Conservation (phyloP, 331 rosid species). For the Cydonia oblonga region DNA sequence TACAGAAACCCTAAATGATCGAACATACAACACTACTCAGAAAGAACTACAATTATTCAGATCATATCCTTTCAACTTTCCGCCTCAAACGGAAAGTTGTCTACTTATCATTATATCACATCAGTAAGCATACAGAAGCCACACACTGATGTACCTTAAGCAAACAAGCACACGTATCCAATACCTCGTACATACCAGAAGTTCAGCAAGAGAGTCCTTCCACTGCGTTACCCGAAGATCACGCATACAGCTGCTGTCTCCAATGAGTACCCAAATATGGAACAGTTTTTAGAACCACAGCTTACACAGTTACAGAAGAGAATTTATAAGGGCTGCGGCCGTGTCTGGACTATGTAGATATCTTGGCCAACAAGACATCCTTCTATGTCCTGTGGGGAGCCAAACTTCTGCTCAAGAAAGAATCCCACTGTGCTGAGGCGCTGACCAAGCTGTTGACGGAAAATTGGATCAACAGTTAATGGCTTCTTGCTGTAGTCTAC, state of each 20-base stretch:
- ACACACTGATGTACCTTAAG: not conserved
- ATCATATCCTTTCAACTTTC: not conserved
- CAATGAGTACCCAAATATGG: not conserved
- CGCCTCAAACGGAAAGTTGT: not conserved
- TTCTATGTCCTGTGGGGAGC: conserved; percentile 75
- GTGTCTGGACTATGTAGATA: conserved; percentile 73
- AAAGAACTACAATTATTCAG: not conserved
- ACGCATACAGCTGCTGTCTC: not conserved
- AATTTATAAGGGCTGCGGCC: conserved; percentile 72
- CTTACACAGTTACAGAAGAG: not conserved
- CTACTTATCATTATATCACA: not conserved
- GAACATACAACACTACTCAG: not conserved
- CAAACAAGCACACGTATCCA: not conserved
- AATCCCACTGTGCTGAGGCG: conserved; percentile 76
- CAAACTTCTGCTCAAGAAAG: conserved; percentile 77
- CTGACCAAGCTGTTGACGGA: conserved; percentile 72
- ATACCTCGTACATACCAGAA: not conserved
- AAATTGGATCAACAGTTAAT: conserved; percentile 55
- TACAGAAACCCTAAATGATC: not conserved
- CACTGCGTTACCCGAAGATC: not conserved
- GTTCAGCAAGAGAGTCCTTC: too few relatives aligned
- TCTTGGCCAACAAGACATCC: conserved; percentile 84
- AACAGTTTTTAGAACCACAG: not conserved
- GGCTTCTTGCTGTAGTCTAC: conserved; percentile 90
- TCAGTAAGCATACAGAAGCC: not conserved